phyloP scores from a whole-genome alignment of 805 yeast species.

The Candida ulmi region DNA sequence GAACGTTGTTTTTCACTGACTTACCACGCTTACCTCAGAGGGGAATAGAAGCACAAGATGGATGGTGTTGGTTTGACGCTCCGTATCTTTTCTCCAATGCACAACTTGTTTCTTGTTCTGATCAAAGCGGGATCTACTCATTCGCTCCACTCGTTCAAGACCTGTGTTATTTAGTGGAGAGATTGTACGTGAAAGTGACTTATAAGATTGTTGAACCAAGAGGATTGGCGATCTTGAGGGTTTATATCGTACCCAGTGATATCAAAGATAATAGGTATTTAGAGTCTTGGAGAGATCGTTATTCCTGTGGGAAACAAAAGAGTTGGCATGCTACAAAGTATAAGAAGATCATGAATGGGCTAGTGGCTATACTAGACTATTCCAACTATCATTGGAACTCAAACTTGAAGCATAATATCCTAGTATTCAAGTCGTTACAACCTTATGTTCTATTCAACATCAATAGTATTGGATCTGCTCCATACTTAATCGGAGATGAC shows the following conservation, averaged over 20 bases:
- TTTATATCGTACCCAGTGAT: constrained; percentile 46
- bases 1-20: constrained; percentile 38
- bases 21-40: constrained; percentile 36
- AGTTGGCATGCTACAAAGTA: constrained; percentile 31
- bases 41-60: constrained; percentile 33
- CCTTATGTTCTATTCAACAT: constrained; percentile 12
- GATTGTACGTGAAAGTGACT: constrained; percentile 36
- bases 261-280: constrained; percentile 28
- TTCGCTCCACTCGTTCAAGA: constrained; percentile 27
- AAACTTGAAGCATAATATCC: not conserved
- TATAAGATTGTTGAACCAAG: constrained; percentile 23
- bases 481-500: constrained; percentile 4
- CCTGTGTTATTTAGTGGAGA: constrained; percentile 37
- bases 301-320: constrained; percentile 28
- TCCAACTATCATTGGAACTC: constrained; percentile 31
- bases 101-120: constrained; percentile 5
- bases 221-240: constrained; percentile 29
- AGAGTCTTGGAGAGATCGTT: constrained; percentile 28
- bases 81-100: constrained; percentile 25
- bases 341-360: constrained; percentile 26
- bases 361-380: constrained; percentile 41
- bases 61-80: constrained; percentile 55
- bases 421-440: constrained; percentile 17
- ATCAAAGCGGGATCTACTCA: constrained; percentile 11
- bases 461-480: constrained; percentile 10